Evolutionary conservation across 495 filamentous ascomycete species (phyloP), one percentile per base, ranked within the genome.

Genomic region (Lepidopterella palustris): DNA sequence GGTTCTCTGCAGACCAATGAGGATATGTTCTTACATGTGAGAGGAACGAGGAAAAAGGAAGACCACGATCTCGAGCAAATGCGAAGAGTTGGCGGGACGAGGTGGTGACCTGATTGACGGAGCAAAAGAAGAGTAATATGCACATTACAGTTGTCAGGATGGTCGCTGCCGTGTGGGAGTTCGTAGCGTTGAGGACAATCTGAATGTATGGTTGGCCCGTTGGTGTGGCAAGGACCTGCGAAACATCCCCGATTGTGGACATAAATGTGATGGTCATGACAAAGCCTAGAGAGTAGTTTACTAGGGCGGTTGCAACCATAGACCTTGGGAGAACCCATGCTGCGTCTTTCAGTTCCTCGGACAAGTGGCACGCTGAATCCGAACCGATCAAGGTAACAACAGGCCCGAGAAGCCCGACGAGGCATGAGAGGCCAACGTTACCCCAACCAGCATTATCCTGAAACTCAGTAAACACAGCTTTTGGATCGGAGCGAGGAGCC

Each of bases 71-170:
- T 15, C 82, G 73, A 5, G 80, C 79, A 68, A 84, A 84, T 3
- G 80, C 79, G 67, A 82, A 84, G 0, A 84, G 71, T 66, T 83
- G 82, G 0, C 81, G 74, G 6, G 80, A 83, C 13, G 79, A 77
- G 0, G 81, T 83, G 3, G 82, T 80, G 8, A 82, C 77, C 49
- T 79, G 75, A 51, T 76, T 80, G 53, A 83, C 75, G 4, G 76
- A 76, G 24, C 77, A 77, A 29, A 74, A 76, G 10, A 77, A 72
- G 1, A 78, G 59, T 8, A 79, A 74, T 8, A 83, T 61, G 11
- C 80, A 67, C 49, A 84, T 65, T 21, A 84, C 72, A 6, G 70
- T 70, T 1, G 77, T 78, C 76, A 82, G 77, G 25, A 74, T 71
- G 26, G 74, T 78, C 3, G 78, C 76, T 0, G 70, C 81, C 13